A percentile compares a stretch with the other conserved stretches of the same genome.
These are phyloP conservation scores for Helianthus tuberosus DNA, from an alignment of 129 eudicot species.

Conservation along the genomic window DNA sequence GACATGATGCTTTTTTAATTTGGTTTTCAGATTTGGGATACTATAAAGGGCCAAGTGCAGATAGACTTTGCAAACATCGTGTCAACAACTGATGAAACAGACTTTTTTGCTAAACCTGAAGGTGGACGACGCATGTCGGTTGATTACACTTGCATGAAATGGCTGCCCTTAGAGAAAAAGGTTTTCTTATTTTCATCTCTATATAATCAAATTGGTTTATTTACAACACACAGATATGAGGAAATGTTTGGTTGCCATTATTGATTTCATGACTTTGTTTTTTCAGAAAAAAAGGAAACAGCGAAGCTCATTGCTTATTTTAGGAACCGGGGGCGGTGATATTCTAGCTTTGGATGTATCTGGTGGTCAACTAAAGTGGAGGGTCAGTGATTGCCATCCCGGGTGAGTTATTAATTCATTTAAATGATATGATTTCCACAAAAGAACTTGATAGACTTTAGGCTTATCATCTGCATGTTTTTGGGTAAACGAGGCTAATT, in stretches of 20 bases:
- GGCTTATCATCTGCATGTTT: not conserved
- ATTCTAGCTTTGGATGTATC: slow-evolving; percentile 84
- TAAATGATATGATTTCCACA: not conserved
- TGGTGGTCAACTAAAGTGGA: slow-evolving; percentile 88
- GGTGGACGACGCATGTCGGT: slow-evolving; percentile 80
- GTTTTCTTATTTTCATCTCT: slow-evolving; percentile 13
- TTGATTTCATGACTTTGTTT: slow-evolving; percentile 12
- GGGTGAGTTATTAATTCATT: slow-evolving; percentile 60
- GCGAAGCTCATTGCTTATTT: slow-evolving; percentile 60
- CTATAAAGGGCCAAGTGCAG: slow-evolving; percentile 83
- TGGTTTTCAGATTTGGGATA: slow-evolving; percentile 89
- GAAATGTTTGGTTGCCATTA: slow-evolving; percentile 8
- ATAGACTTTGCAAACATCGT: slow-evolving; percentile 78
- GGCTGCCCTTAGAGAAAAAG: slow-evolving; percentile 78
- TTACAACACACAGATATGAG: not conserved
- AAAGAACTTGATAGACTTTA: not conserved
- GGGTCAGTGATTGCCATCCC: slow-evolving; percentile 87
- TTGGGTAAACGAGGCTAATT: not conserved
- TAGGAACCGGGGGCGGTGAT: slow-evolving; percentile 98
- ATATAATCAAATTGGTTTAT: not conserved
- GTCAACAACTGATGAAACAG: slow-evolving; percentile 45
- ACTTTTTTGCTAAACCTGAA: slow-evolving; percentile 57
- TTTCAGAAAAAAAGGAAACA: slow-evolving; percentile 89
- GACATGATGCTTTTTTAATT: slow-evolving; percentile 17
- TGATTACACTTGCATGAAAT: slow-evolving; percentile 96